Evolutionary conservation across 1,284 basidiomycete species (phyloP).

Genomic region (Anthracocystis panici-leucophaei): DNA sequence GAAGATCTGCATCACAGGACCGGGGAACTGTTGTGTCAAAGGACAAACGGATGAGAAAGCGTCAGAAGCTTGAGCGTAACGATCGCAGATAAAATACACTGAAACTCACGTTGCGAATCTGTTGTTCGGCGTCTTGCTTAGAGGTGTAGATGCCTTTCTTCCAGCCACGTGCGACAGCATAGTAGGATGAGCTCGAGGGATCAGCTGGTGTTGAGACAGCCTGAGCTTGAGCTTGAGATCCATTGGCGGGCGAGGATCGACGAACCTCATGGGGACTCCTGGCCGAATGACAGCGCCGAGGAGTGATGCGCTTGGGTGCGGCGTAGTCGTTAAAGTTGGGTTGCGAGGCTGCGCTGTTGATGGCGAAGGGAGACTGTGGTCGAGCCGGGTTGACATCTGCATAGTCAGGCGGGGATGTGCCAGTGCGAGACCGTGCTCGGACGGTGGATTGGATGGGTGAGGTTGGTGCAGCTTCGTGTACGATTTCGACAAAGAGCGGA

Average conservation of each 20-base stretch:
- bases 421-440: conserved; percentile 13
- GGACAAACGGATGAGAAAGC: not conserved
- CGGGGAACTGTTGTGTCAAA: conserved; percentile 33
- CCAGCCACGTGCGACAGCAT: conserved; percentile 52
- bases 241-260: not conserved
- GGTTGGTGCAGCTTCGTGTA: conserved; percentile 6
- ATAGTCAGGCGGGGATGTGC: conserved; percentile 11
- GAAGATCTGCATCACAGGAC: conserved; percentile 40
- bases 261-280: conserved; percentile 4
- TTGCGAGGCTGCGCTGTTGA: conserved; percentile 9
- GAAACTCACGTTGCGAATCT: conserved; percentile 41
- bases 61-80: not conserved
- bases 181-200: conserved; percentile 22
- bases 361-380: conserved; percentile 28
- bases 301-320: conserved; percentile 5
- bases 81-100: not conserved
- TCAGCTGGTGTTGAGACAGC: not conserved
- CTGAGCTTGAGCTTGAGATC: not conserved
- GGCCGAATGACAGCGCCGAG: conserved; percentile 18
- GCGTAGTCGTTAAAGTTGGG: conserved; percentile 1
- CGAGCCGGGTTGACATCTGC: conserved; percentile 4
- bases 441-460: conserved; percentile 25
- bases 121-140: conserved; percentile 43
- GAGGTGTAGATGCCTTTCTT: conserved; percentile 49
- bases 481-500: conserved; percentile 31